phyloP scores from a whole-genome alignment of 495 filamentous ascomycete species.

The Talaromyces ruber region DNA sequence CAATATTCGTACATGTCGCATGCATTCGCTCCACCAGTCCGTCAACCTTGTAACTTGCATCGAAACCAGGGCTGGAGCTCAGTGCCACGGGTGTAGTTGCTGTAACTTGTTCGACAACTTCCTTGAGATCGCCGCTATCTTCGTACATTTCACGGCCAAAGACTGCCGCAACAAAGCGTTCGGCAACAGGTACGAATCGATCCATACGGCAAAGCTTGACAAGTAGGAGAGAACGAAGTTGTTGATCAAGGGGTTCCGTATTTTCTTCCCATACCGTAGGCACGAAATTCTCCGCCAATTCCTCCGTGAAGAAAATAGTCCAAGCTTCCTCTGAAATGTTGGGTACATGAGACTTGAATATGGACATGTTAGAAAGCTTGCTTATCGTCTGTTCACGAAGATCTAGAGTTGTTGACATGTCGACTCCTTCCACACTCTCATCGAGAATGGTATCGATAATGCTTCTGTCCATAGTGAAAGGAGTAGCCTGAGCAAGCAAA shows the following conservation, averaged over 20 bases:
- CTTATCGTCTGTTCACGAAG: slow-evolving; percentile 60
- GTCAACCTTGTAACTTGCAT: slow-evolving; percentile 98
- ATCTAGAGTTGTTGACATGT: slow-evolving; percentile 62
- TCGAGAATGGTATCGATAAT: slow-evolving; percentile 84
- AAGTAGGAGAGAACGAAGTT: slow-evolving; percentile 76
- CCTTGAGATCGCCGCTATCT: slow-evolving; percentile 70
- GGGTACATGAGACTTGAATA: slow-evolving; percentile 67
- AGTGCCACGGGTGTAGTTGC: slow-evolving; percentile 82
- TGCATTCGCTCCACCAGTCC: slow-evolving; percentile 77
- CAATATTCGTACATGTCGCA: slow-evolving; percentile 86
- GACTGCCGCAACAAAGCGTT: slow-evolving; percentile 79
- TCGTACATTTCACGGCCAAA: slow-evolving; percentile 84
- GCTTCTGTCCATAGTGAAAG: slow-evolving; percentile 85
- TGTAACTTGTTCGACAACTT: slow-evolving; percentile 75
- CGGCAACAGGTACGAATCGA: slow-evolving; percentile 84
- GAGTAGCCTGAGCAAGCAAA: slow-evolving; percentile 87
- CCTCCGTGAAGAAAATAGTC: slow-evolving; percentile 74
- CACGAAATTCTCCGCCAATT: slow-evolving; percentile 81
- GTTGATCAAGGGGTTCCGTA: slow-evolving; percentile 57
- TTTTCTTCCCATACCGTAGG: slow-evolving; percentile 66
- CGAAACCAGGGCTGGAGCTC: slow-evolving; percentile 91
- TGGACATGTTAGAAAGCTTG: slow-evolving; percentile 54
- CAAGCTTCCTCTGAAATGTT: slow-evolving; percentile 53
- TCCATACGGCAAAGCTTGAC: slow-evolving; percentile 94
- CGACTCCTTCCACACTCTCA: slow-evolving; percentile 61